A percentile compares a stretch with the other conserved stretches of the same genome.
phyloP scores from a whole-genome alignment of 148 eudicot species.

The Gaultheria prostrata region DNA sequence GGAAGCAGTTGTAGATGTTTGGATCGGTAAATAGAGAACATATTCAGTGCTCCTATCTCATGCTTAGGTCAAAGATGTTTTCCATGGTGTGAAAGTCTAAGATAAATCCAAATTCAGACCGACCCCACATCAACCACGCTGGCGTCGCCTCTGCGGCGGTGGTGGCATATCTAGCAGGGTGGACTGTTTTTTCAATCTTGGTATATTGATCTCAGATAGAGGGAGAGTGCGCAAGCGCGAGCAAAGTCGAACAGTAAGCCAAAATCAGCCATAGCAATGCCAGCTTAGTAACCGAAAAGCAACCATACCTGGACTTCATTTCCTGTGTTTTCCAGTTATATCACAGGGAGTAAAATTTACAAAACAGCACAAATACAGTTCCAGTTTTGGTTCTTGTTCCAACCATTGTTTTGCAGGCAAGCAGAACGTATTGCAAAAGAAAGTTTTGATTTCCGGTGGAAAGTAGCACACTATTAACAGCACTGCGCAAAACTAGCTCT shows the following conservation, averaged over 20 bases:
- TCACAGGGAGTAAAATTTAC: neutral
- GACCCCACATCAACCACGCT: no score
- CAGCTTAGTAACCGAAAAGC: neutral
- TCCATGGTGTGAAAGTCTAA: no score
- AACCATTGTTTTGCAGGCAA: neutral
- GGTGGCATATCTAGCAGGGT: neutral
- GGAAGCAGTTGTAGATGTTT: no score
- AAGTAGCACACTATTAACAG: neutral
- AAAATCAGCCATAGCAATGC: constrained; percentile 12
- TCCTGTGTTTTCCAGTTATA: neutral
- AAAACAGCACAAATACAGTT: neutral
- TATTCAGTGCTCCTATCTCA: no score
- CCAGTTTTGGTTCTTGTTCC: neutral
- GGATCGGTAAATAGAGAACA: no score
- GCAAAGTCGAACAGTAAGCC: neutral
- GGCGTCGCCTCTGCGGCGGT: no score
- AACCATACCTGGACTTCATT: neutral
- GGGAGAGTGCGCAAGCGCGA: neutral
- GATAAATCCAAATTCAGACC: no score
- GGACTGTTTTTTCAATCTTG: neutral
- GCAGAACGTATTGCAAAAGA: neutral
- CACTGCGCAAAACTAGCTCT: neutral
- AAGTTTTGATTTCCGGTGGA: neutral
- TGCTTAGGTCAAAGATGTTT: no score
- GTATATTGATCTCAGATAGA: no score